Base-by-base conservation (phyloP, 306 rosid genomes). In the Vicia villosa region DNA sequence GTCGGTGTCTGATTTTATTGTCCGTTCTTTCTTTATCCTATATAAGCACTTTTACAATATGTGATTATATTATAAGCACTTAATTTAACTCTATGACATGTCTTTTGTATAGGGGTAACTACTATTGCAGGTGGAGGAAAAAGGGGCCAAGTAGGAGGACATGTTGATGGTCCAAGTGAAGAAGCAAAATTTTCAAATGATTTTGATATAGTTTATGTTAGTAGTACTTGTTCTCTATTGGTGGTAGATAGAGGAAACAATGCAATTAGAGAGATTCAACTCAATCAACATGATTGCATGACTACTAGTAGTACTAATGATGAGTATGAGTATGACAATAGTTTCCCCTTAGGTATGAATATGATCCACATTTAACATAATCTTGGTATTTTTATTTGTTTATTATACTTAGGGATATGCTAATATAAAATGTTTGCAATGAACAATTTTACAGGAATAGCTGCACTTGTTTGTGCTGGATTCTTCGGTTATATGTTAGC, bases 101-200 rank as follows among this genome's bases (percentile, higher is more conserved):
- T 14, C 9, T 75, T 72, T 66, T 54, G 65, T 50, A 56, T 83
- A 95, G 99, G 99, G 52, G 91, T 95, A 20, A 89, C 99, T 16
- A 95, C 99, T 5, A 95, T 95, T 83, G 99, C 99, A 65, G 99
- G 99, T 78, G 99, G 99, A 71, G 99, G 99, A 71, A 89, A 81
- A 86, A 58, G 97, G 87, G 87, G 86, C 55, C 89, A 74, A 73
- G 74, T 86, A 64, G 91, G 89, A 63, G 95, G 94, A 49, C 99
- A 91, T 77, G 87, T 95, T 71, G 99, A 95, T 83, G 99, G 97
- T 80, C 92, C 96, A 67, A 85, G 97, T 87, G 99, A 95, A 71
- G 97, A 95, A 63, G 97, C 99, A 17, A 95, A 86, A 62, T 95
- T 95, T 56, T 95, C 99, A 54, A 85, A 83, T 50, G 97, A 95